Evolutionary conservation across 176 grass and related monocot genomes (phyloP).

Genomic region (Oryza brachyantha): DNA sequence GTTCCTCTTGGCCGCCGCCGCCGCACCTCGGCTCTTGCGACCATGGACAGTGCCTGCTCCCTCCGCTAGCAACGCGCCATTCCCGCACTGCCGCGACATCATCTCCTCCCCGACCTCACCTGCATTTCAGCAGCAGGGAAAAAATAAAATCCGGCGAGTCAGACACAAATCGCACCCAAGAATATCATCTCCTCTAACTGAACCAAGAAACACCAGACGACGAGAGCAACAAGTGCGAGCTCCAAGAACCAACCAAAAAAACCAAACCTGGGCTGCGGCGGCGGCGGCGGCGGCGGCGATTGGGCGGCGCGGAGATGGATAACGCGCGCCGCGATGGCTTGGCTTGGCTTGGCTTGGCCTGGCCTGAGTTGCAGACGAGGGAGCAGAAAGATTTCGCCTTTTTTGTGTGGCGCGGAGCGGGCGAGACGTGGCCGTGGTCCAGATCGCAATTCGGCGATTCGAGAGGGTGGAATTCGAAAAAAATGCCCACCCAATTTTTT

Average conservation of each 20-base stretch:
- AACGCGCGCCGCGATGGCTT: neutral
- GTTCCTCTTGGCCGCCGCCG: neutral
- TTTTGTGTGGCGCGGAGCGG: neutral
- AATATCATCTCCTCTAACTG: neutral
- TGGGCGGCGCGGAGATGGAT: neutral
- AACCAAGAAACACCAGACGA: neutral
- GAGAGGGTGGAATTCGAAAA: neutral
- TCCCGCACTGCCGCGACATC: slow-evolving; percentile 36
- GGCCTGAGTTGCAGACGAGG: neutral
- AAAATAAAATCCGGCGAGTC: neutral
- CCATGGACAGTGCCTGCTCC: slow-evolving; percentile 12
- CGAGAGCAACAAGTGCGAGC: neutral
- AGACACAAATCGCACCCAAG: neutral
- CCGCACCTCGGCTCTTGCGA: neutral
- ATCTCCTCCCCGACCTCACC: neutral
- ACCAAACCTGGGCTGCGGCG: neutral
- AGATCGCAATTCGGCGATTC: neutral
- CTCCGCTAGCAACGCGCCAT: neutral
- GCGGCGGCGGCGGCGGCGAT: neutral
- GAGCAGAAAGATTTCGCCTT: neutral
- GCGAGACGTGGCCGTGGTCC: neutral
- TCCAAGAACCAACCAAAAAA: neutral
- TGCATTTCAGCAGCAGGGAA: neutral
- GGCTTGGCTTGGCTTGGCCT: neutral
- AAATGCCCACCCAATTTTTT: neutral